Evolutionary conservation across 2,329 filamentous ascomycete genomes (phyloP).

Genomic region (Tolypocladium amazonense): DNA sequence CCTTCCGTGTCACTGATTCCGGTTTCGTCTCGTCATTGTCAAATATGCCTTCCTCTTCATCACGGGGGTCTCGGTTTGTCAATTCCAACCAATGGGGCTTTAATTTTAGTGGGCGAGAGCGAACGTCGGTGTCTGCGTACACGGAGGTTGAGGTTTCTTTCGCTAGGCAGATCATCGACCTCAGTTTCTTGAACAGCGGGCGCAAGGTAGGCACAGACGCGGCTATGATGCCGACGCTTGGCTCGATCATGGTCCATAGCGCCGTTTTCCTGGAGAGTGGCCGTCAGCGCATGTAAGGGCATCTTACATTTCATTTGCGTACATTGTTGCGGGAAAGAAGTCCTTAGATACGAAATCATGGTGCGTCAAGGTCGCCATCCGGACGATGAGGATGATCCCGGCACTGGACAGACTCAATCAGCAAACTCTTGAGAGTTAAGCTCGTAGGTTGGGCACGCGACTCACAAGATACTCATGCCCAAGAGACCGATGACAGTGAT

Average conservation of each 20-base stretch:
- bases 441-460: background rate
- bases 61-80: background rate
- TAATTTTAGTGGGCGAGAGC: background rate
- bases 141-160: background rate
- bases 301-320: background rate
- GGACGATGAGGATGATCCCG: background rate
- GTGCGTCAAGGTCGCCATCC: conserved; percentile 1
- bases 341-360: background rate
- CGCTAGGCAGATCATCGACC: background rate
- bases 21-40: background rate
- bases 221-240: conserved; percentile 2
- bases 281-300: background rate
- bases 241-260: conserved; percentile 3
- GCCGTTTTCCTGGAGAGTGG: background rate
- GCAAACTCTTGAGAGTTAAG: background rate
- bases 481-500: conserved; percentile 1
- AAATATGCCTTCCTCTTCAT: background rate
- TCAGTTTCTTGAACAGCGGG: conserved; percentile 1
- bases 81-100: conserved; percentile 1
- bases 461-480: conserved; percentile 4
- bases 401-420: background rate
- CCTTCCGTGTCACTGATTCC: background rate
- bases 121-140: background rate
- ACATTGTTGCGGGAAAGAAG: conserved; percentile 1
- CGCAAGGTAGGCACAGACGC: conserved; percentile 4